phyloP scores from a whole-genome alignment of 2,329 filamentous ascomycete genomes.

The Aaosphaeria arxii region DNA sequence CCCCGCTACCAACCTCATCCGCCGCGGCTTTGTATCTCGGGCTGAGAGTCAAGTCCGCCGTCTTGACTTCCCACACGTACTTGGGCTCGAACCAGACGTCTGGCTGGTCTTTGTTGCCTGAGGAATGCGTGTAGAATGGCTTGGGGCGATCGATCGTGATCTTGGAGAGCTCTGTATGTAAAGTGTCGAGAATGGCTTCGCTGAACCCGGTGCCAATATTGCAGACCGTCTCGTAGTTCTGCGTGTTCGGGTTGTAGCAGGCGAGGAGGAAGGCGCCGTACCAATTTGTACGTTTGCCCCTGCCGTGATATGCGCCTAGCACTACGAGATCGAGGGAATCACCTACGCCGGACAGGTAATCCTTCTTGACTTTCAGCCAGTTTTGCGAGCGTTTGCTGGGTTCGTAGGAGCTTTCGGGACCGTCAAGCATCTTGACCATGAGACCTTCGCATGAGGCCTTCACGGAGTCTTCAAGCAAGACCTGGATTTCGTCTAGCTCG shows the following conservation, averaged over 20 bases:
- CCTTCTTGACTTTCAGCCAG: slow-evolving; percentile 99
- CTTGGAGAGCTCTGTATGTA: slow-evolving; percentile 71
- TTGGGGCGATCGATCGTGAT: slow-evolving; percentile 87
- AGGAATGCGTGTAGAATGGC: slow-evolving; percentile 87
- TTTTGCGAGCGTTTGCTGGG: slow-evolving; percentile 95
- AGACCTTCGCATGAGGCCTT: slow-evolving; percentile 95
- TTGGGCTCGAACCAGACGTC: slow-evolving; percentile 98
- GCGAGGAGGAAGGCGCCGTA: slow-evolving; percentile 95
- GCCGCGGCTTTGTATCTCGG: slow-evolving; percentile 91
- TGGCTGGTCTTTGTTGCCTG: slow-evolving; percentile 85
- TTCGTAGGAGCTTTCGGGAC: slow-evolving; percentile 88
- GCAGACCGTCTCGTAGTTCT: slow-evolving; percentile 92
- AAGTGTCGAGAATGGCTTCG: slow-evolving; percentile 85
- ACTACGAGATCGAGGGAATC: slow-evolving; percentile 97
- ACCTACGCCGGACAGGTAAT: slow-evolving; percentile 89
- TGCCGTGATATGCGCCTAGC: slow-evolving; percentile 88
- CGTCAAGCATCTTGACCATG: slow-evolving; percentile 99
- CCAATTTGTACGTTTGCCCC: slow-evolving; percentile 90
- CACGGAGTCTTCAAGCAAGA: slow-evolving; percentile 87
- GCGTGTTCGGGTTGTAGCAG: slow-evolving; percentile 78
- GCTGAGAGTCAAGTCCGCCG: slow-evolving; percentile 88
- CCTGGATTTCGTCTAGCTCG: slow-evolving; percentile 90
- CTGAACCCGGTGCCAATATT: slow-evolving; percentile 98
- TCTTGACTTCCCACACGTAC: slow-evolving; percentile 96
- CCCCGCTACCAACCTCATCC: slow-evolving; percentile 69